phyloP scores from a whole-genome alignment of 177 flowering plant species.

The Vitis hybrid region DNA sequence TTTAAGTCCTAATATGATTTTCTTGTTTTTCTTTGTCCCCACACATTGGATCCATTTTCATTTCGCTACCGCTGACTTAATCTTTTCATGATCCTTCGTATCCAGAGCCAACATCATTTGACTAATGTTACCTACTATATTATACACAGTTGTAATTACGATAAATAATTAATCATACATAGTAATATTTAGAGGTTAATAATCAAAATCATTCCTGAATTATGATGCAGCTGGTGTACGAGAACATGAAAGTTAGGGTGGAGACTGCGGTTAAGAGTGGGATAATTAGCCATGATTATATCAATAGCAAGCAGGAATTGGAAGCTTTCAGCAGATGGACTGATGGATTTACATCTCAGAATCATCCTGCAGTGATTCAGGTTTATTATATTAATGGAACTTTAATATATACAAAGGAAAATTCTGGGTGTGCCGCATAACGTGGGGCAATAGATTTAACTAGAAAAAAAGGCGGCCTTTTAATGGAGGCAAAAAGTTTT shows the following conservation, averaged over 20 bases:
- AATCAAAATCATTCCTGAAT: not conserved
- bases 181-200: not conserved
- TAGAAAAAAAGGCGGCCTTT: too few relatives aligned
- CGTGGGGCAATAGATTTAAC: too few relatives aligned
- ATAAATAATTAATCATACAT: too few relatives aligned
- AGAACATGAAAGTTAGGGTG: not conserved
- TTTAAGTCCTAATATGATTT: too few relatives aligned
- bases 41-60: too few relatives aligned
- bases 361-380: conserved; percentile 5
- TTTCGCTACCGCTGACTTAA: too few relatives aligned
- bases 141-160: too few relatives aligned
- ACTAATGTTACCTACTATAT: too few relatives aligned
- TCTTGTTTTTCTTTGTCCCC: too few relatives aligned
- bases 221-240: conserved; percentile 3
- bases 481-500: too few relatives aligned
- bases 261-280: not conserved
- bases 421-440: too few relatives aligned
- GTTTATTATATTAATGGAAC: not conserved
- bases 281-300: not conserved
- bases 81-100: too few relatives aligned
- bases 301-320: not conserved
- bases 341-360: not conserved
- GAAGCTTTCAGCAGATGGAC: conserved; percentile 2
- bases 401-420: not conserved
- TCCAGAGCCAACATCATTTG: not conserved